Evolutionary conservation across 2,329 filamentous ascomycete genomes (phyloP).

Genomic region (Penicillium sp.): DNA sequence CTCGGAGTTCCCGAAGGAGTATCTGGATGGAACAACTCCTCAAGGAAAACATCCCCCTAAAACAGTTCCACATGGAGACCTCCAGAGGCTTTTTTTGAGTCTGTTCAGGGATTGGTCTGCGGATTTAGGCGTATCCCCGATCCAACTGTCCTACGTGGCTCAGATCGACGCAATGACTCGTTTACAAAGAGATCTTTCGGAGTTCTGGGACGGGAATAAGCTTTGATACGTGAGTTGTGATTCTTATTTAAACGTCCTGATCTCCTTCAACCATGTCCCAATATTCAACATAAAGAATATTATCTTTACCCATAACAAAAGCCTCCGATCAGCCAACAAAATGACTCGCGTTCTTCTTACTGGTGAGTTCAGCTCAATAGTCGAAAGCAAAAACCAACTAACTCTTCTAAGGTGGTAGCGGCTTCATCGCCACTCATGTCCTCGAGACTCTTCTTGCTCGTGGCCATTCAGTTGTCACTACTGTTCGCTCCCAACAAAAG

Average conservation of each 20-base stretch:
- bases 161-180: background rate
- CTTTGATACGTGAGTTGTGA: background rate
- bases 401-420: slow-evolving; percentile 51
- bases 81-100: background rate
- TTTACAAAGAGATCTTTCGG: background rate
- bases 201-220: background rate
- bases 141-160: background rate
- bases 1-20: slow-evolving; percentile 13
- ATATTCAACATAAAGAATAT: background rate
- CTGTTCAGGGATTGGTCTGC: background rate
- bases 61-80: background rate
- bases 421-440: slow-evolving; percentile 65
- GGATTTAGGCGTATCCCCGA: background rate
- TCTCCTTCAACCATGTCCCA: background rate
- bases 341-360: slow-evolving; percentile 20
- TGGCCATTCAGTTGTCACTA: slow-evolving; percentile 62
- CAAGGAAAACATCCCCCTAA: background rate
- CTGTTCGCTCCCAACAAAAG: slow-evolving; percentile 62
- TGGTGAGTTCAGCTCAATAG: background rate
- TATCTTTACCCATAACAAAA: background rate
- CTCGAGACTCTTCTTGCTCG: slow-evolving; percentile 59
- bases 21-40: background rate
- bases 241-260: background rate
- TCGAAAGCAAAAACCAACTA: background rate
- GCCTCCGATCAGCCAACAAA: background rate